A percentile compares a stretch with the other conserved stretches of the same genome.
Evolutionary conservation across 2,329 filamentous ascomycete species (phyloP).

Genomic region (Pseudogymnoascus sp.): DNA sequence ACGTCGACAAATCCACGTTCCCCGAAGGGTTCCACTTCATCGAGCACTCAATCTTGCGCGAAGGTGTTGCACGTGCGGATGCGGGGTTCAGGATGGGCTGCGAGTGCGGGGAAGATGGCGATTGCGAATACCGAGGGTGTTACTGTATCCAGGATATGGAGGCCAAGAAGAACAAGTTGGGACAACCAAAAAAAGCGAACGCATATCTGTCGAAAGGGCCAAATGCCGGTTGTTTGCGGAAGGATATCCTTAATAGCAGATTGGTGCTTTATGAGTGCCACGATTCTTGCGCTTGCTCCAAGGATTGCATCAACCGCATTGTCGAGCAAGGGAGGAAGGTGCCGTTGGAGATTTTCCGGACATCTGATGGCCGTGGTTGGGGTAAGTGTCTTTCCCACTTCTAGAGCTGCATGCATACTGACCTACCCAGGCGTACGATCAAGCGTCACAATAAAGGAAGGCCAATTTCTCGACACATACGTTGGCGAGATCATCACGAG

Average conservation of each 20-base stretch:
- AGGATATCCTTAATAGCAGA: constrained; percentile 42
- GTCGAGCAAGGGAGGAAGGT: constrained; percentile 66
- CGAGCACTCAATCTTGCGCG: constrained; percentile 46
- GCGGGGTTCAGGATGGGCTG: constrained; percentile 61
- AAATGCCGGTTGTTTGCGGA: constrained; percentile 44
- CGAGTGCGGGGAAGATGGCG: constrained; percentile 48
- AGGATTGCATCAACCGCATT: constrained; percentile 61
- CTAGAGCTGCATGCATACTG: constrained; percentile 3
- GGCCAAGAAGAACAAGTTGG: constrained; percentile 37
- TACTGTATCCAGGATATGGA: constrained; percentile 51
- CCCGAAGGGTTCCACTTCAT: constrained; percentile 63
- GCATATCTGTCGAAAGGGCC: constrained; percentile 50
- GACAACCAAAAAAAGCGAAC: constrained; percentile 24
- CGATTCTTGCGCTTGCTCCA: constrained; percentile 55
- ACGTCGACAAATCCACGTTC: constrained; percentile 44
- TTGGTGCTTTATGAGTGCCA: constrained; percentile 76
- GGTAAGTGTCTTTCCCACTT: constrained; percentile 36
- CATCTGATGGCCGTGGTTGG: constrained; percentile 61
- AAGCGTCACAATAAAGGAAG: constrained; percentile 53
- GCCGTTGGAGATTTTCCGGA: constrained; percentile 69
- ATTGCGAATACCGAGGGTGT: constrained; percentile 60
- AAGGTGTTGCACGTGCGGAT: constrained; percentile 51
- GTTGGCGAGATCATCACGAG: constrained; percentile 62
- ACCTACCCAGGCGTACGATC: constrained; percentile 49
- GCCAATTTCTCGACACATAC: constrained; percentile 75